Base-by-base conservation (phyloP, 2,329 filamentous ascomycete genomes). In the Cladosporium colombiae region DNA sequence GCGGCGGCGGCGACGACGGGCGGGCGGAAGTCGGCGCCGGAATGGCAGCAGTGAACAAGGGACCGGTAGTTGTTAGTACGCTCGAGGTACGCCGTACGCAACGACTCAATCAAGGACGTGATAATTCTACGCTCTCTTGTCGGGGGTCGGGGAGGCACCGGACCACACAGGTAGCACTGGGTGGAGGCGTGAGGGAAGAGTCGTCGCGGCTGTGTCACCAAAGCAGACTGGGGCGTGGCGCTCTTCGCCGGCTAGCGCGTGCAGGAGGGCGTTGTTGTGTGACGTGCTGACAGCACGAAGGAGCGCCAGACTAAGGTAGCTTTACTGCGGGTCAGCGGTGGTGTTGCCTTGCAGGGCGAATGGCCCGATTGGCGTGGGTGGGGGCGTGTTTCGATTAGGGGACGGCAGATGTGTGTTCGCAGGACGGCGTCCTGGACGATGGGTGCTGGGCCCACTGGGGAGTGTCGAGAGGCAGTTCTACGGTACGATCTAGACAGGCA, bases 261-360 rank as follows among this genome's bases (percentile, higher is more conserved):
- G 61, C 50, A 56, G 33, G 59, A 18, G 58, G 58, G 60, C 61
- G 61, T 63, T 56, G 46, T 56, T 46, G 61, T 63, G 61, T 63
- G 61, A 63, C 61, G 61, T 63, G 61, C 50, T 55, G 50, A 46
- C 61, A 46, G 61, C 50, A 46, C 60, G 46, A 53, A 62, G 46
- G 49, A 52, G 33, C 60, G 60, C 59, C 59, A 62, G 16, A 5
- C 29, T n/a, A 50, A 62, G 46, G 46, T 62, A 62, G 59, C 59
- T 50, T 46, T 62, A 16, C 59, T 27, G 31, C 11, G n/a, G 31
- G 14, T 50, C 29, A 25, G 60, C 60, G 61, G 50, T 63, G 35
- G 50, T 55, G 25, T 56, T 63, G 25, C 50, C 61, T 25, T 40
- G 50, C 18, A n/a, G 13, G 50, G 61, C 25, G 50, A 63, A 63